A percentile compares a stretch with the other conserved stretches of the same genome.
These are phyloP conservation scores for Plasmodium gallinaceum DNA, from an alignment of 169 alveolate genomes.

Conservation along the genomic window DNA sequence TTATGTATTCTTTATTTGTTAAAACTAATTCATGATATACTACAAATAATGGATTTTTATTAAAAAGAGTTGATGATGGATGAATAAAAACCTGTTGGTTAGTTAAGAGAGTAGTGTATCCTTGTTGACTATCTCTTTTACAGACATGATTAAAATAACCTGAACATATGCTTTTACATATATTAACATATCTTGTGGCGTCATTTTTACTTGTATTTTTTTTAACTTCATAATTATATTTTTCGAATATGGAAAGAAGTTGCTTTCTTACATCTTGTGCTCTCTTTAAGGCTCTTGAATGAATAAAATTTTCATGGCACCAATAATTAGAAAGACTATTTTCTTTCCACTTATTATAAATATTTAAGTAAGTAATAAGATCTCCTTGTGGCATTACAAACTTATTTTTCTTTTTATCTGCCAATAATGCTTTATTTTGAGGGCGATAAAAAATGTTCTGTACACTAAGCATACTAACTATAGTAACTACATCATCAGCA, in stretches of 20 bases:
- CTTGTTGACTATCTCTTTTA: conserved; percentile 97
- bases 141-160: conserved; percentile 99
- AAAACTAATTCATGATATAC: conserved; percentile 98
- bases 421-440: conserved; percentile 95
- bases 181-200: conserved; percentile 89
- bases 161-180: conserved; percentile 97
- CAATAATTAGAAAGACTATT: conserved; percentile 94
- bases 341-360: conserved; percentile 96
- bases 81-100: conserved; percentile 98
- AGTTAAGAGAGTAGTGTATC: conserved; percentile 96
- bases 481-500: conserved; percentile 97
- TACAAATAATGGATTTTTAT: conserved; percentile 97
- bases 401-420: conserved; percentile 96
- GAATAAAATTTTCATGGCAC: conserved; percentile 98
- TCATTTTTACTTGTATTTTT: conserved; percentile 84
- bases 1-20: conserved; percentile 98
- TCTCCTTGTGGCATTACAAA: conserved; percentile 99
- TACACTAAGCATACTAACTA: conserved; percentile 98
- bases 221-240: conserved; percentile 93
- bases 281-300: conserved; percentile 94
- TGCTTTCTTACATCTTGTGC: conserved; percentile 98
- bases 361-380: conserved; percentile 96
- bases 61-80: conserved; percentile 95
- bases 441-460: conserved; percentile 98
- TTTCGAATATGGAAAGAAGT: conserved; percentile 95